phyloP scores from a whole-genome alignment of 495 filamentous ascomycete species.

The Talaromyces stipitatus region DNA sequence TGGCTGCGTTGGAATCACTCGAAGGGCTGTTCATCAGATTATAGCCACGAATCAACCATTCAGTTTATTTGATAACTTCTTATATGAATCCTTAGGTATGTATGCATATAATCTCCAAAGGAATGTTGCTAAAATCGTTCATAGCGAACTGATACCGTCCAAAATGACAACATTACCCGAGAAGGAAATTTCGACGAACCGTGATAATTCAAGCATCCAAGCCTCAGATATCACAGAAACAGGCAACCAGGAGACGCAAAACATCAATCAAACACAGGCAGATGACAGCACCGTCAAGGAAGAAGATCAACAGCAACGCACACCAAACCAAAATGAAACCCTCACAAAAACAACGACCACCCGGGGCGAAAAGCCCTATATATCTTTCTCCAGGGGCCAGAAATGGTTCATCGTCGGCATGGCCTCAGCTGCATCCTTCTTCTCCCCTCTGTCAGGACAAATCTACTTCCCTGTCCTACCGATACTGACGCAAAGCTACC shows the following conservation, averaged over 20 bases:
- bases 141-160: neutral
- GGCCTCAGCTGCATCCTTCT: constrained; percentile 18
- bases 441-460: constrained; percentile 34
- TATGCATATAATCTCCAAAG: neutral
- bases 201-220: neutral
- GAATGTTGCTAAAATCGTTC: neutral
- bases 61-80: too few species aligned
- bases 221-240: neutral
- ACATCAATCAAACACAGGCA: neutral
- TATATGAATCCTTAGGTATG: neutral
- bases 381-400: neutral
- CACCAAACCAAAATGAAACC: neutral
- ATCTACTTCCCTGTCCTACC: constrained; percentile 46
- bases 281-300: neutral
- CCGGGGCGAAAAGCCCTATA: constrained; percentile 2
- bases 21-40: too few species aligned
- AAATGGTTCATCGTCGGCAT: constrained; percentile 6
- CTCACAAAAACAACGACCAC: constrained; percentile 1
- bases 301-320: neutral
- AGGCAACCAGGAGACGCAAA: neutral
- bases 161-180: neutral
- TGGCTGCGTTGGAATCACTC: too few species aligned
- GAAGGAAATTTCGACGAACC: neutral
- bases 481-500: constrained; percentile 43
- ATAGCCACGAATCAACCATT: too few species aligned